Evolutionary conservation across 179 eudicot species (phyloP).

Genomic region (Vitellaria paradoxa): DNA sequence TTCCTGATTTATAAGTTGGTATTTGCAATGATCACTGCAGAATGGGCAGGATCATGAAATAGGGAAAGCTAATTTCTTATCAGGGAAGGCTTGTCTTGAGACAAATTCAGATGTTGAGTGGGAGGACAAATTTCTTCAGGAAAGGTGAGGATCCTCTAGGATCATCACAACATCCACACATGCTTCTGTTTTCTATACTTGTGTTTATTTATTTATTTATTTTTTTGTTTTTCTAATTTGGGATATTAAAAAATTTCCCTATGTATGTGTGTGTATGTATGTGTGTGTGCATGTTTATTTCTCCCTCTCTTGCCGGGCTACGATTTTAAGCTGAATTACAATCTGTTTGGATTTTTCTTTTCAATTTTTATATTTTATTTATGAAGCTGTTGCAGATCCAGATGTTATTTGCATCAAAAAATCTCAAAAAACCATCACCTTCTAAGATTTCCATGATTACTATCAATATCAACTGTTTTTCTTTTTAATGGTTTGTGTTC

Average conservation of each 20-base stretch:
- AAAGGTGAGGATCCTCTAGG: conserved; percentile 44
- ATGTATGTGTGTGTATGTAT: no score
- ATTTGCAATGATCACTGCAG: conserved; percentile 13
- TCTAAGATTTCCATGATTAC: background rate
- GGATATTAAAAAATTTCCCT: no score
- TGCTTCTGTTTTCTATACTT: background rate
- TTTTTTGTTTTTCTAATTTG: background rate
- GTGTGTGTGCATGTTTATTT: no score
- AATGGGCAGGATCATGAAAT: conserved; percentile 37
- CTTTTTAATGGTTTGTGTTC: background rate
- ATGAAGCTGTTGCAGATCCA: background rate
- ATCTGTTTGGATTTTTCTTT: background rate
- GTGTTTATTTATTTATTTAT: background rate
- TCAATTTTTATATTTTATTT: background rate
- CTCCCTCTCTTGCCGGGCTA: no score
- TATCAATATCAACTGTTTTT: background rate
- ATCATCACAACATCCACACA: background rate
- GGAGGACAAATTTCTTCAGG: conserved; percentile 35
- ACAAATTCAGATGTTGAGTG: conserved; percentile 36
- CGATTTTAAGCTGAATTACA: background rate
- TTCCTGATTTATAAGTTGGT: background rate
- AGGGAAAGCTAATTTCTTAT: conserved; percentile 17
- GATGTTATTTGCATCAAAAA: background rate
- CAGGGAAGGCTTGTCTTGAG: conserved; percentile 22
- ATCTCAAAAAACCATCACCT: background rate